These are phyloP conservation scores for Aureobasidium uvarum DNA, from an alignment of 2,329 filamentous ascomycete genomes.

Conservation along the genomic window DNA sequence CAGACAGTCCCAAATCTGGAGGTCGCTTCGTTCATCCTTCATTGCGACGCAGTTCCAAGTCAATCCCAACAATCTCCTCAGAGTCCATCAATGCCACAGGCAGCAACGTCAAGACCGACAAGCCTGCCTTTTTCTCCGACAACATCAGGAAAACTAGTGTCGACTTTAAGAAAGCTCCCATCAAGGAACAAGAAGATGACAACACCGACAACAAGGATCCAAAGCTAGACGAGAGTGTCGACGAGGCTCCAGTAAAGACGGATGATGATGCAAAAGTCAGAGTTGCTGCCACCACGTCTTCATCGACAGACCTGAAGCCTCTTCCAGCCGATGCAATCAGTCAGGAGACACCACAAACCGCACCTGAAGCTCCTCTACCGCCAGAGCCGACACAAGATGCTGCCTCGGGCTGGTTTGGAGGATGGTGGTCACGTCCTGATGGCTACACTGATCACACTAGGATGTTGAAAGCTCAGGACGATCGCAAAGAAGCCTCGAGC, in stretches of 20 bases:
- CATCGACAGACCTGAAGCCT: slow-evolving; percentile 1
- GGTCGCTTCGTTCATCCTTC: slow-evolving; percentile 28
- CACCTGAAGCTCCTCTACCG: slow-evolving; percentile 41
- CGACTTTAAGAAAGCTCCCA: slow-evolving; percentile 7
- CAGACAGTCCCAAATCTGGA: slow-evolving; percentile 33
- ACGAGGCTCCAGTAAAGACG: slow-evolving; percentile 26
- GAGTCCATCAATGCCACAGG: slow-evolving; percentile 48
- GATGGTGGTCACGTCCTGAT: slow-evolving; percentile 54
- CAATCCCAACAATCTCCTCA: slow-evolving; percentile 45
- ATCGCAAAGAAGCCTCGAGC: slow-evolving; percentile 40
- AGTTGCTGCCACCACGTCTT: slow-evolving; percentile 16
- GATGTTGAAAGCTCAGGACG: slow-evolving; percentile 36
- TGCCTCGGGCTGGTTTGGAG: slow-evolving; percentile 39
- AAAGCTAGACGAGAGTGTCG: neutral
- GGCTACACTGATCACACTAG: slow-evolving; percentile 43
- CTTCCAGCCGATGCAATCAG: neutral
- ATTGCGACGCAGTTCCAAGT: slow-evolving; percentile 41
- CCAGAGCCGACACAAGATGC: slow-evolving; percentile 41
- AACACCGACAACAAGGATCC: slow-evolving; percentile 27
- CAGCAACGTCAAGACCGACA: slow-evolving; percentile 33
- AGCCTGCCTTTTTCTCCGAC: slow-evolving; percentile 28
- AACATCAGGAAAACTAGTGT: slow-evolving; percentile 25
- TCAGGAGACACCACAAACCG: neutral
- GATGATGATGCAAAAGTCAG: slow-evolving; percentile 34
- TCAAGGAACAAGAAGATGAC: slow-evolving; percentile 1